phyloP scores from a whole-genome alignment of 176 grass and related monocot genomes.

The Cocos nucifera region DNA sequence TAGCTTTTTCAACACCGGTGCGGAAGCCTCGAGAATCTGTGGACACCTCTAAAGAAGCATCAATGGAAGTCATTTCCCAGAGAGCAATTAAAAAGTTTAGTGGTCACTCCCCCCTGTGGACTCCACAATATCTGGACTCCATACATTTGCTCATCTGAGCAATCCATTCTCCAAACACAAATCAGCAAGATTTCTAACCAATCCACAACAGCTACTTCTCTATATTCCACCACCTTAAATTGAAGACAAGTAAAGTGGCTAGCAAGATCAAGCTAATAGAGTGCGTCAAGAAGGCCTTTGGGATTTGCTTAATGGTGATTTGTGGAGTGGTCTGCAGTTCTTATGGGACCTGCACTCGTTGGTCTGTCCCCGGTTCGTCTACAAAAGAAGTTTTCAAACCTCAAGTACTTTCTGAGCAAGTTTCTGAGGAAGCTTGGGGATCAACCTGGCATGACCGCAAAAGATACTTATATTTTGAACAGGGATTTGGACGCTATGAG shows the following conservation, averaged over 20 bases:
- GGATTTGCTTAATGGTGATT: constrained; percentile 3
- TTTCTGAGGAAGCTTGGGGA: constrained; percentile 20
- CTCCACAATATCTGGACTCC: neutral
- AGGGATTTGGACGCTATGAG: constrained; percentile 35
- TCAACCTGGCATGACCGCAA: constrained; percentile 33
- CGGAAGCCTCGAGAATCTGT: constrained; percentile 32
- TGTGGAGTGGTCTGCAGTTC: constrained; percentile 16
- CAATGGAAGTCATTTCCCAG: constrained; percentile 25
- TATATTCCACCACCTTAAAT: constrained; percentile 15
- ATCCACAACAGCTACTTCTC: constrained; percentile 32
- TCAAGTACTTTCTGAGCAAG: neutral
- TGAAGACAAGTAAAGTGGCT: constrained; percentile 26
- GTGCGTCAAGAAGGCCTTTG: constrained; percentile 10
- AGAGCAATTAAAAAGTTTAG: neutral
- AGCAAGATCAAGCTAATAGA: constrained; percentile 22
- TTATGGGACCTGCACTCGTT: constrained; percentile 15
- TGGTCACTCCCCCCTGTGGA: too few relatives aligned
- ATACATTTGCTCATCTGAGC: neutral
- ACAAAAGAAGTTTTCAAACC: constrained; percentile 2
- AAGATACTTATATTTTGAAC: constrained; percentile 36
- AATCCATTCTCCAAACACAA: constrained; percentile 33
- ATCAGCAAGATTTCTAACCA: constrained; percentile 24
- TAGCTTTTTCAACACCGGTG: constrained; percentile 34
- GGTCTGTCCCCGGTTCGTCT: constrained; percentile 11
- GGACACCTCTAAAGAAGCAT: constrained; percentile 26